Percentiles rank a stretch among this genome's conserved stretches.
phyloP scores from a whole-genome alignment of 495 filamentous ascomycete genomes.

The Viridothelium virens region DNA sequence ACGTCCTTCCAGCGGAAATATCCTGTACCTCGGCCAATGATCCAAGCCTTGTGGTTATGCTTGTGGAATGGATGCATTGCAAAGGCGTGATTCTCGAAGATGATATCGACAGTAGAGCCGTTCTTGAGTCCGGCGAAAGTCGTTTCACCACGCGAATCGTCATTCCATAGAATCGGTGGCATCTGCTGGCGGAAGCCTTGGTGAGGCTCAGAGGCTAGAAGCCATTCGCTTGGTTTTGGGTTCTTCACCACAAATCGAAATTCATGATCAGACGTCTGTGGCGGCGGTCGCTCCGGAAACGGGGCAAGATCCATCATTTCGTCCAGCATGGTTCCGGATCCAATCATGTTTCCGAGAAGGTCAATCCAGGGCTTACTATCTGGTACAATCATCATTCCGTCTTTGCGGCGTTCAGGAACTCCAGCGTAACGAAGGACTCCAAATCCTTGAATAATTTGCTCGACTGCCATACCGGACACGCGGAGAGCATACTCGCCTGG shows the following conservation, averaged over 20 bases:
- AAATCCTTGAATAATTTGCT: constrained; percentile 3
- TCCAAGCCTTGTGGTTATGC: constrained; percentile 5
- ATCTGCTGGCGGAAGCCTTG: constrained; percentile 9
- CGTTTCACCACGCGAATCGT: constrained; percentile 1
- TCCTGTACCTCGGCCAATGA: neutral
- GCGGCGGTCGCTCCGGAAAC: neutral
- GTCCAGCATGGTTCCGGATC: neutral
- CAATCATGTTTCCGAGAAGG: neutral
- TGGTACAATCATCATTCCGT: neutral
- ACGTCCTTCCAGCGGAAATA: constrained; percentile 9
- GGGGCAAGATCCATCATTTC: constrained; percentile 2
- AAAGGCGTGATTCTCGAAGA: neutral
- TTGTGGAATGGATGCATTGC: constrained; percentile 10
- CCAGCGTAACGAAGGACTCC: neutral
- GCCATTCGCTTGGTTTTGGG: constrained; percentile 2
- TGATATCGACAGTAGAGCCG: constrained; percentile 9
- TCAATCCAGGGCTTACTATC: neutral
- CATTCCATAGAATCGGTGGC: constrained; percentile 7
- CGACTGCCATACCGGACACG: neutral
- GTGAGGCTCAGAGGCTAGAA: constrained; percentile 5
- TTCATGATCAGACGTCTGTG: neutral
- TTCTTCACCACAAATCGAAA: neutral
- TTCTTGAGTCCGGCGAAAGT: constrained; percentile 5
- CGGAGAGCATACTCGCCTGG: neutral
- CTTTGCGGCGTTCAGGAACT: neutral